A percentile compares a stretch with the other conserved stretches of the same genome.
These are phyloP conservation scores for Pythium periplocum DNA, from an alignment of 352 stramenopile genomes.

Conservation along the genomic window DNA sequence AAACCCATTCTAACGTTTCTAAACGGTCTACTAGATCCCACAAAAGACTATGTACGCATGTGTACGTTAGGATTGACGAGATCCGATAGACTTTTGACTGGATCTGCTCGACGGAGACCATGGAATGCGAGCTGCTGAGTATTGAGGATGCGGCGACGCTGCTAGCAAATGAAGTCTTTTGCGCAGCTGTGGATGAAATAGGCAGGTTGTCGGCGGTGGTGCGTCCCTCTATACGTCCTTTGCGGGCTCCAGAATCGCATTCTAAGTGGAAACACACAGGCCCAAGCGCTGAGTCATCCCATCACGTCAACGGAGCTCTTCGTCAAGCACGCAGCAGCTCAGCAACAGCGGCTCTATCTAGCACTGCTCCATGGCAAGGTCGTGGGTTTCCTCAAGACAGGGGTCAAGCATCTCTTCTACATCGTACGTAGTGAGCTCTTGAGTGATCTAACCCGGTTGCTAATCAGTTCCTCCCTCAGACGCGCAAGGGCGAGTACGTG, in stretches of 20 bases:
- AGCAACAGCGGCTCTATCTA: conserved; percentile 41
- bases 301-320: conserved; percentile 59
- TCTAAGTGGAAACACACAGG: conserved; percentile 22
- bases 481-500: conserved; percentile 42
- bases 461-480: conserved; percentile 21
- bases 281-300: conserved; percentile 47
- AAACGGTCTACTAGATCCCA: no score
- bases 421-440: conserved; percentile 28
- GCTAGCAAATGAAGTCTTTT: conserved; percentile 12
- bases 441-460: background rate
- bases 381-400: conserved; percentile 60
- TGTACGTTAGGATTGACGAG: no score
- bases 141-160: conserved; percentile 19
- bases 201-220: conserved; percentile 43
- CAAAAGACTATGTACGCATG: no score
- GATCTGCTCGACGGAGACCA: background rate
- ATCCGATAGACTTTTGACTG: no score
- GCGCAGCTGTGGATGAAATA: conserved; percentile 32
- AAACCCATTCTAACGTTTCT: no score
- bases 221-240: background rate
- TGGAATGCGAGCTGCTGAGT: conserved; percentile 3
- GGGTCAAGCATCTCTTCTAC: conserved; percentile 75
- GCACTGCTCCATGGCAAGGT: conserved; percentile 19
- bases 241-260: background rate
- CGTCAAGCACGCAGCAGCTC: conserved; percentile 10